A percentile compares a stretch with the other conserved stretches of the same genome.
Evolutionary conservation across 345 rosid genomes (phyloP).

Genomic region (Gossypium sturtianum): DNA sequence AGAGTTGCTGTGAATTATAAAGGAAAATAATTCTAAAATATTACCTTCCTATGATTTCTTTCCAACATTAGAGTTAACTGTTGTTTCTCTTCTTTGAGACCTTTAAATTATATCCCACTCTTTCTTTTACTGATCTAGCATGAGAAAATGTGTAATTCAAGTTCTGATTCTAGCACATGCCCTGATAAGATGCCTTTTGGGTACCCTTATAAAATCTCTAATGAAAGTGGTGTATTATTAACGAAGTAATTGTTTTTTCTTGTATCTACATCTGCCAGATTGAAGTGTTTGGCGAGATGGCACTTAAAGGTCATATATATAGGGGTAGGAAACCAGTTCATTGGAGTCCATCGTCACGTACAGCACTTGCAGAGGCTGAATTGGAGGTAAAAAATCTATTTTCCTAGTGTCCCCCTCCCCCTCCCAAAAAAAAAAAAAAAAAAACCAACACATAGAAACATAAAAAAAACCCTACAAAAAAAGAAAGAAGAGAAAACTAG

Average conservation of each 20-base stretch:
- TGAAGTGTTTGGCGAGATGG: conserved; percentile 90
- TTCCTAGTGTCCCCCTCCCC: neutral
- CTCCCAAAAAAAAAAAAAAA: too few species aligned
- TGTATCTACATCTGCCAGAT: conserved; percentile 40
- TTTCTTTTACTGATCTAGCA: neutral
- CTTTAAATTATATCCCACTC: neutral
- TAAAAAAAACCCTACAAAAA: neutral
- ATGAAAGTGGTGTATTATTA: neutral
- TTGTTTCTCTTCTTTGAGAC: neutral
- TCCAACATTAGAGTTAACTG: neutral
- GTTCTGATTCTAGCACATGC: neutral
- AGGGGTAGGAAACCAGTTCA: conserved; percentile 97
- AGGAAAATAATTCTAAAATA: neutral
- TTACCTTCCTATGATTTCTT: neutral
- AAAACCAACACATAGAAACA: neutral
- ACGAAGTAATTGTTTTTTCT: conserved; percentile 11
- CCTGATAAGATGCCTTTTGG: neutral
- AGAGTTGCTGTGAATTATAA: neutral
- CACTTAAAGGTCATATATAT: conserved; percentile 75
- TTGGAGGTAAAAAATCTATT: conserved; percentile 58
- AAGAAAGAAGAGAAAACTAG: neutral
- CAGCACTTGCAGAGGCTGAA: conserved; percentile 99
- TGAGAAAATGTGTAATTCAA: neutral
- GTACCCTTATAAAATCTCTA: neutral
- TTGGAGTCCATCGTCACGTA: conserved; percentile 96